Conservation (phyloP, 805 yeast species). For the Clavispora fructus region DNA sequence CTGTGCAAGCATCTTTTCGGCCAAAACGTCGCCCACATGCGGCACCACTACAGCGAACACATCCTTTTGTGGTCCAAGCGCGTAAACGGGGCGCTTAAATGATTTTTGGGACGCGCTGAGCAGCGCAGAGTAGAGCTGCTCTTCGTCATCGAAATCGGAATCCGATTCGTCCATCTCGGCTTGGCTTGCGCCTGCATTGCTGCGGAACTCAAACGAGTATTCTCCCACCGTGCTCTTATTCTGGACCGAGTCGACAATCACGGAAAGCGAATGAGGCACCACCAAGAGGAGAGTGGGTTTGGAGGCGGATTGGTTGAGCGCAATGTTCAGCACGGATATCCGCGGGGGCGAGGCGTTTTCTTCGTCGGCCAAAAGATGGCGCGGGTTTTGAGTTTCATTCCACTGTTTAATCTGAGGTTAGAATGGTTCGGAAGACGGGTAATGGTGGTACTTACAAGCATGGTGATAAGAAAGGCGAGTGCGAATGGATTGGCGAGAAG, state of each 20-base stretch:
- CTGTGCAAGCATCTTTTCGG: conserved; percentile 24
- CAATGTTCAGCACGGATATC: conserved; percentile 1
- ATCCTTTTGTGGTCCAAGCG: conserved; percentile 3
- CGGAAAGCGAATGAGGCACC: conserved; percentile 15
- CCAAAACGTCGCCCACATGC: conserved; percentile 32
- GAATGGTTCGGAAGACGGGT: background rate
- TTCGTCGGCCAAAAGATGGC: conserved; percentile 47
- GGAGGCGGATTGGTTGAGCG: background rate
- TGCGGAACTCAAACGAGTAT: background rate
- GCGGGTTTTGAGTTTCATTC: conserved; percentile 43
- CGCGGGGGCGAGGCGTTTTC: conserved; percentile 11
- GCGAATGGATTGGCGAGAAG: background rate
- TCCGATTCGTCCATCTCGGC: conserved; percentile 3
- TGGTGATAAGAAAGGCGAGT: background rate
- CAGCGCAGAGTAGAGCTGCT: conserved; percentile 42
- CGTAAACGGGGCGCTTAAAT: conserved; percentile 5
- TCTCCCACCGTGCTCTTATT: conserved; percentile 5
- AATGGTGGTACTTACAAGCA: conserved; percentile 4
- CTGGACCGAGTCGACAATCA: conserved; percentile 11
- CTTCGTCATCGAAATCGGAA: conserved; percentile 45
- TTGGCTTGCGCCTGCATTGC: background rate
- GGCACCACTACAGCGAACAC: conserved; percentile 25
- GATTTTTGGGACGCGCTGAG: conserved; percentile 11
- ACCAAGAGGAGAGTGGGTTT: conserved; percentile 9
- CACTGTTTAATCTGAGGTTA: conserved; percentile 40